These are phyloP conservation scores for Stentor coeruleus DNA, from an alignment of 73 alveolate genomes.

Conservation along the genomic window DNA sequence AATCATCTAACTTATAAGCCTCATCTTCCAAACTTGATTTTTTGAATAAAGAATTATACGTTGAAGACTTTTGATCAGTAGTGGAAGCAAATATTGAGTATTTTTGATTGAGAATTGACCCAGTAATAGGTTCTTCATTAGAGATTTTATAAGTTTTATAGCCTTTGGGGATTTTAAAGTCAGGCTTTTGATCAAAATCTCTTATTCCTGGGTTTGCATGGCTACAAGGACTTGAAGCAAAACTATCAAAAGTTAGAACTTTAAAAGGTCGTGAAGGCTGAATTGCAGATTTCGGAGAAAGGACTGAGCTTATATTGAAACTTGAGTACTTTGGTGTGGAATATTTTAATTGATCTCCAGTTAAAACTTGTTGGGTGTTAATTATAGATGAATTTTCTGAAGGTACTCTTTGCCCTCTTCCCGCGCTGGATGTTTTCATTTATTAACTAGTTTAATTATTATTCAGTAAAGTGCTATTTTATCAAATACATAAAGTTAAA, in stretches of 20 bases:
- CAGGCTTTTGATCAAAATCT: not conserved
- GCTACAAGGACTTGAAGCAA: not conserved
- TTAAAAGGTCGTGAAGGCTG: not conserved
- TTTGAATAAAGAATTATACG: not conserved
- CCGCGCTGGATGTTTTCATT: conserved; percentile 1
- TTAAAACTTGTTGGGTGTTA: not conserved
- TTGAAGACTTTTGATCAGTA: not conserved
- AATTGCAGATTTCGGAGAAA: not conserved
- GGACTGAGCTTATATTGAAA: not conserved
- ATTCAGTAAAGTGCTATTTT: no score
- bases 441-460: no score
- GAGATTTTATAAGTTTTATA: not conserved
- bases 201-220: not conserved
- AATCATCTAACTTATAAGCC: not conserved
- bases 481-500: no score
- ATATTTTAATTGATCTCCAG: not conserved
- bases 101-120: not conserved
- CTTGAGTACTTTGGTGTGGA: not conserved
- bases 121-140: not conserved
- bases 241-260: not conserved
- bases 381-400: not conserved
- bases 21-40: not conserved
- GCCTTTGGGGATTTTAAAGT: not conserved
- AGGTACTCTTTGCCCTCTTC: not conserved
- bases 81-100: conserved; percentile 18